Base-by-base conservation (phyloP, 768 basidiomycete genomes). In the Kwoniella shandongensis region DNA sequence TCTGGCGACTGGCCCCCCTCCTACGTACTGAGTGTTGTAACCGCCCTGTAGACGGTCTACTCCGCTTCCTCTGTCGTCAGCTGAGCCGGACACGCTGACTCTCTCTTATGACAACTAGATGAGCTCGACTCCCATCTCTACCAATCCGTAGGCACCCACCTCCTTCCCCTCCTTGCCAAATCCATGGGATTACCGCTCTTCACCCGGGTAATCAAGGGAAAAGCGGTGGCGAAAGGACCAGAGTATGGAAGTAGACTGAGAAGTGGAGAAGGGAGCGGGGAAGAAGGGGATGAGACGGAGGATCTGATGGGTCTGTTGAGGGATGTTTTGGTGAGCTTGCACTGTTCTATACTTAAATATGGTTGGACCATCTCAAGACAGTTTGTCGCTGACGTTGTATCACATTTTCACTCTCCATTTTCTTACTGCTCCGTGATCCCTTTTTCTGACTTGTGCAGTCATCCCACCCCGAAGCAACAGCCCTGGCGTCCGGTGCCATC, bases 111-210 rank as follows among this genome's bases (percentile, higher is more conserved):
- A 12, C 26, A 32, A 5, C n/a, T 76, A 96, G 96, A 98, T 81
- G 96, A 99, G 80, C 84, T 98, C 69, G 93, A 99, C 77, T 97
- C 93, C 22, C 98, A 91, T 79, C 81, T 99, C 76, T 99, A 97
- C 77, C 96, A 99, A 76, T 97, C 94, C n/a, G 93, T 99, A 25
- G 96, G 93, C 0, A 93, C 97, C 72, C 89, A 91, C 55, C 90
- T 91, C 17, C 86, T 98, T 57, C 85, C 89, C 46, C 81, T 87
- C 48, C 86, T 98, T 53, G 92, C 91, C 20, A 80, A 81, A 47
- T 90, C 94, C 1, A 80, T 98, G 54, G 87, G 85, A 15, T 84
- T 94, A 1, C 96, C 96, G 8, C 81, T 98, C 10, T 89, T 88
- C 79, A 83, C 89, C 26, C 81, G 83, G 55, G 80, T 89, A 27